Evolutionary conservation across 148 eudicot species (phyloP), one percentile per base, ranked within the genome.

Genomic region (Vaccinium macrocarpon): DNA sequence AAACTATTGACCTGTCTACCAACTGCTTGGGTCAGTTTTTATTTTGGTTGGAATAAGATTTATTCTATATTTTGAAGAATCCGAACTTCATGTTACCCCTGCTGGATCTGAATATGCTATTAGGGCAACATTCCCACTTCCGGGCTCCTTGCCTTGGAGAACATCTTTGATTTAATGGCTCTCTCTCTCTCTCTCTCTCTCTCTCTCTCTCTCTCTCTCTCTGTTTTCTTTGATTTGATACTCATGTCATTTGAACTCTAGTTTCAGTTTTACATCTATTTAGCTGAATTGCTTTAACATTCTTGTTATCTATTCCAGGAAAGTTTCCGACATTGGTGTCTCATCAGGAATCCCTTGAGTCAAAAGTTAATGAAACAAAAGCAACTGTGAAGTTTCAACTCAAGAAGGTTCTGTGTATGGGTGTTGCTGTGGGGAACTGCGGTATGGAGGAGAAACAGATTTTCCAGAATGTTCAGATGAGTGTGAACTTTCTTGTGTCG

Each of bases 401-500:
- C 73, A 93, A 93, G 88, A 93, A 93, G 87, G 95, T 93, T 46
- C 90, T 93, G 18, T 93, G 95, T 87, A 93, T 93, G 95, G 95
- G 95, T 23, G 95, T 93, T 81, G 95, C 95, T 82, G 93, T 93
- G 50, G 95, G 92, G 0, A 93, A 93, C 87, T 87, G 87, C 56
- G 84, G 90, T 68, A 93, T 93, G 95, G 95, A 93, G 16, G 95
- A 93, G 82, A 93, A 90, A 85, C 95, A 93, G 79, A 88, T 93
- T 29, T 91, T 93, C 80, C 95, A 93, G 48, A 93, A 93, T 81
- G 93, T 93, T 73, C 95, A 93, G 80, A 91, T 93, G 95, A 93
- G 95, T 7, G 94, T 93, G 62, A 93, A 93, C 81, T 93, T 93
- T 79, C 93, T 93, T 32, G 95, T 93, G 64, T 93, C 95, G 14